Evolutionary conservation across 2,329 filamentous ascomycete species (phyloP).

Genomic region (Calcarisporium arbuscula): DNA sequence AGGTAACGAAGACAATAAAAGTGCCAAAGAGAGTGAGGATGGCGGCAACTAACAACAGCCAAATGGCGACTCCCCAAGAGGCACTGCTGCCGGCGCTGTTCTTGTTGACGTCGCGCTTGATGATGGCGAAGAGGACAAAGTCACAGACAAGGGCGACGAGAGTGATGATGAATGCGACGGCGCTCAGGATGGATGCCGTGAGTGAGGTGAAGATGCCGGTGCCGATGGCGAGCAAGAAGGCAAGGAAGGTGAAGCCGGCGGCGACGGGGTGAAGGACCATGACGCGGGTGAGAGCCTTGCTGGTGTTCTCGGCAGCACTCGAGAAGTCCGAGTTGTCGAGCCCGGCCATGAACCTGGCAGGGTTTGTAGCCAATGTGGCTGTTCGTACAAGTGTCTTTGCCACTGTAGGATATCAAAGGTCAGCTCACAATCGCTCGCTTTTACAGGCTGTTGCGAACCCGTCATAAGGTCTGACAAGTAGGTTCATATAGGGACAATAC

Average conservation of each 20-base stretch:
- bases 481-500: not conserved
- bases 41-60: slow-evolving; percentile 52
- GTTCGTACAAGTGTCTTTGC: slow-evolving; percentile 41
- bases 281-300: slow-evolving; percentile 46
- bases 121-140: slow-evolving; percentile 50
- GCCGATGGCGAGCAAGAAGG: slow-evolving; percentile 49
- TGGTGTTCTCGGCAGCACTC: slow-evolving; percentile 34
- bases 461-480: too few species aligned
- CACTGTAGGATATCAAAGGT: too few species aligned
- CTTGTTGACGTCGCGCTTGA: slow-evolving; percentile 47
- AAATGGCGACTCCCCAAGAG: slow-evolving; percentile 48
- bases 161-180: slow-evolving; percentile 45
- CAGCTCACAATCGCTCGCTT: too few species aligned
- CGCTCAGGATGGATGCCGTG: slow-evolving; percentile 41
- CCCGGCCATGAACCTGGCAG: slow-evolving; percentile 33
- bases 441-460: too few species aligned
- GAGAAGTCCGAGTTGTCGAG: slow-evolving; percentile 34
- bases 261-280: slow-evolving; percentile 59
- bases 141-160: slow-evolving; percentile 47
- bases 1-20: slow-evolving; percentile 54
- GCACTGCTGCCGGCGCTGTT: slow-evolving; percentile 38
- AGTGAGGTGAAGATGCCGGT: slow-evolving; percentile 47
- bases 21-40: slow-evolving; percentile 49
- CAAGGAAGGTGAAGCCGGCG: slow-evolving; percentile 50
- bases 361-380: slow-evolving; percentile 51